Evolutionary conservation across 176 grass and related monocot species (phyloP).

Genomic region (Metroxylon sagu): DNA sequence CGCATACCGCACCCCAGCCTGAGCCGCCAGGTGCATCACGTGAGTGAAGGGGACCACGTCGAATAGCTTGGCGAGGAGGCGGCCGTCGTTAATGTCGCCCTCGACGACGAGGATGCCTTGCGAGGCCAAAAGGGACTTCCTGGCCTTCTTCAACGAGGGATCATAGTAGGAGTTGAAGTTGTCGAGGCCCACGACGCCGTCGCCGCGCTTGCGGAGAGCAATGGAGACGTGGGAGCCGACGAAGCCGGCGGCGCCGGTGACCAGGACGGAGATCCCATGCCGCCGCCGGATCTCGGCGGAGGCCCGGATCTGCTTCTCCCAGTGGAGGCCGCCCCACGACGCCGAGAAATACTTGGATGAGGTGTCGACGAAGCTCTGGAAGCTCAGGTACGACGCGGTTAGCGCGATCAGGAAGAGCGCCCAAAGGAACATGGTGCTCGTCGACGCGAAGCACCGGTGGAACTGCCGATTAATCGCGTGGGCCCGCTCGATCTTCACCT

Average conservation of each 20-base stretch:
- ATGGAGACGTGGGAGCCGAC: slow-evolving; percentile 32
- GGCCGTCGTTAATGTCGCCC: slow-evolving; percentile 37
- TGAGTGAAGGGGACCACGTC: slow-evolving; percentile 33
- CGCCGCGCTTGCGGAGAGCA: slow-evolving; percentile 25
- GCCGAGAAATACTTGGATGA: slow-evolving; percentile 16
- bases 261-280: slow-evolving; percentile 25
- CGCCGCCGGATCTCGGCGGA: slow-evolving; percentile 17
- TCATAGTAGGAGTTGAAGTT: slow-evolving; percentile 42
- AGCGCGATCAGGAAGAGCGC: slow-evolving; percentile 51
- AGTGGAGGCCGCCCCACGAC: slow-evolving; percentile 11
- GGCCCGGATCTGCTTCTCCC: slow-evolving; percentile 28
- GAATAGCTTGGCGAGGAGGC: slow-evolving; percentile 31
- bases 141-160: slow-evolving; percentile 34
- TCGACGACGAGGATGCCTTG: slow-evolving; percentile 33
- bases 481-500: slow-evolving; percentile 59
- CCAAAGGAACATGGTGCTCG: slow-evolving; percentile 68
- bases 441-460: slow-evolving; percentile 71
- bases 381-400: slow-evolving; percentile 60
- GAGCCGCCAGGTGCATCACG: slow-evolving; percentile 40
- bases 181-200: slow-evolving; percentile 38
- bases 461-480: slow-evolving; percentile 32
- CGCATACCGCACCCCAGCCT: slow-evolving; percentile 41
- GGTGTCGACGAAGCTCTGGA: slow-evolving; percentile 45
- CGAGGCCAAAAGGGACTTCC: slow-evolving; percentile 19
- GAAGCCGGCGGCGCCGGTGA: slow-evolving; percentile 35